These are phyloP conservation scores for Butyriboletus loyo DNA, from an alignment of 768 basidiomycete genomes.

Conservation along the genomic window DNA sequence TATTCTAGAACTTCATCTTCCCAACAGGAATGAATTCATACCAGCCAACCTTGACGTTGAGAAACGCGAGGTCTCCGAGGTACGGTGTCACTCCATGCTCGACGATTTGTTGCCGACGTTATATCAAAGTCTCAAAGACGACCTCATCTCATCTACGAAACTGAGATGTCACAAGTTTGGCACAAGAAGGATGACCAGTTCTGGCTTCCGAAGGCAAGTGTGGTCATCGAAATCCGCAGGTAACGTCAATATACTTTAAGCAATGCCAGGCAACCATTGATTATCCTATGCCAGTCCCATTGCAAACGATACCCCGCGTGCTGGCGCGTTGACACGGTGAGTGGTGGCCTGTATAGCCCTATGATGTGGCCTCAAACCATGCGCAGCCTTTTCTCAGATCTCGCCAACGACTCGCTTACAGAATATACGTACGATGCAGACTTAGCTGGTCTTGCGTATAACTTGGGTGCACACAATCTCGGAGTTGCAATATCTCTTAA, in stretches of 20 bases:
- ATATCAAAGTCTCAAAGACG: constrained; percentile 60
- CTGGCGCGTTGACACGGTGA: constrained; percentile 71
- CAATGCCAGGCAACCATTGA: background rate
- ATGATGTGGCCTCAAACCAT: background rate
- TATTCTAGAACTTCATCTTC: constrained; percentile 70
- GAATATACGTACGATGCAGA: constrained; percentile 94
- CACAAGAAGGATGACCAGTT: constrained; percentile 97
- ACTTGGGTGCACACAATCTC: constrained; percentile 55
- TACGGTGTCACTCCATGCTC: constrained; percentile 26
- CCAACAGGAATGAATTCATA: constrained; percentile 87
- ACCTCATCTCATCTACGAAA: constrained; percentile 75
- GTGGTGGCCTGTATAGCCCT: constrained; percentile 11
- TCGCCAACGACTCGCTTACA: constrained; percentile 84
- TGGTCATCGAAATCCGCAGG: constrained; percentile 76
- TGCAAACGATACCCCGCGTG: constrained; percentile 60
- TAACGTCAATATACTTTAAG: constrained; percentile 26
- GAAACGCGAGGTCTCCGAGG: constrained; percentile 65
- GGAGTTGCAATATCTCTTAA: constrained; percentile 66
- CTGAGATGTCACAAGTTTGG: constrained; percentile 75
- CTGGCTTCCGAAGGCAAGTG: constrained; percentile 88
- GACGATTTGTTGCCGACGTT: background rate
- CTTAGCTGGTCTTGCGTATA: constrained; percentile 83
- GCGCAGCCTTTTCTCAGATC: constrained; percentile 70
- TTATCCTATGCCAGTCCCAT: constrained; percentile 42
- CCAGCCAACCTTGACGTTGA: constrained; percentile 83